phyloP scores from a whole-genome alignment of 2,329 filamentous ascomycete species.

The Cercospora sp. region DNA sequence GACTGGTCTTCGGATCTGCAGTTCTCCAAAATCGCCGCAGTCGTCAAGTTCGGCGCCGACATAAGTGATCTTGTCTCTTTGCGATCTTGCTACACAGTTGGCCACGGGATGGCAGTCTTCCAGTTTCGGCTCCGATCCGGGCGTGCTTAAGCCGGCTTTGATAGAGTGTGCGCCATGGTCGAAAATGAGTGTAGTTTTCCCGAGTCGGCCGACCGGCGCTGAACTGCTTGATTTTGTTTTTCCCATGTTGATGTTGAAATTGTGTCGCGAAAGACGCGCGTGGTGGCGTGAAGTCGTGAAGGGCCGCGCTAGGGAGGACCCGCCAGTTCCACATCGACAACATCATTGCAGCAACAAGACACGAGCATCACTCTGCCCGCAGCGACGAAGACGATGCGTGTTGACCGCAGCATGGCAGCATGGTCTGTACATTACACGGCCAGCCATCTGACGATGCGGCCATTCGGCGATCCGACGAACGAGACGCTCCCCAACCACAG shows the following conservation, averaged over 20 bases:
- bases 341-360: no score
- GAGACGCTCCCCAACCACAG: no score
- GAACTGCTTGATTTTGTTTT: conserved; percentile 11
- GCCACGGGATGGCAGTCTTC: conserved; percentile 69
- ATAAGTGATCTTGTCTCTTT: conserved; percentile 75
- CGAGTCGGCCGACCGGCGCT: conserved; percentile 21
- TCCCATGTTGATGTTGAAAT: conserved; percentile 9
- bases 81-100: conserved; percentile 80
- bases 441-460: no score
- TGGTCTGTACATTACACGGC: no score
- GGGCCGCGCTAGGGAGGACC: no score
- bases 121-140: conserved; percentile 36
- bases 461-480: no score
- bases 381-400: no score
- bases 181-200: conserved; percentile 68
- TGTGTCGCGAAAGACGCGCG: conserved; percentile 12
- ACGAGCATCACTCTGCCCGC: no score
- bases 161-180: conserved; percentile 92
- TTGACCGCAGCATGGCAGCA: no score
- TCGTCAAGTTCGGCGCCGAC: conserved; percentile 74
- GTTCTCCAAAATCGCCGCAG: conserved; percentile 86
- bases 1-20: conserved; percentile 81
- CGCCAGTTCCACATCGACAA: no score
- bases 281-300: background rate
- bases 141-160: conserved; percentile 74